Evolutionary conservation across 345 rosid species (phyloP), one percentile per base, ranked within the genome.

Genomic region (Gossypium longicalyx): DNA sequence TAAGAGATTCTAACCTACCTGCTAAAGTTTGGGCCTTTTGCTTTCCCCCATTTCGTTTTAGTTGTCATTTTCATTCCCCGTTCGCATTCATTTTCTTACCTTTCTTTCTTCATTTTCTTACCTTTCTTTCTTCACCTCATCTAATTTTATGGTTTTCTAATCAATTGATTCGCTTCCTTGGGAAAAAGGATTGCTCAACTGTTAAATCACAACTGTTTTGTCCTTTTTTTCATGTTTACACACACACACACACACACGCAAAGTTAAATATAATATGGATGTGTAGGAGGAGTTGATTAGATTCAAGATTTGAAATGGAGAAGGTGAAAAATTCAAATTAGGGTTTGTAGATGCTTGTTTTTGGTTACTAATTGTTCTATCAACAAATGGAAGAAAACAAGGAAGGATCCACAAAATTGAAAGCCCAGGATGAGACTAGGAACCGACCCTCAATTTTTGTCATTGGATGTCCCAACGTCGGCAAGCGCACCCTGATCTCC

Each of bases 401-500:
- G 79, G 79, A 79, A 25, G 16, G 57, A 9, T 25, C 23, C 47
- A 29, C 68, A 4, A 47, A 47, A 64, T 65, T 66, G 61, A 43
- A 77, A 19, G 73, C 73, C 65, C 61, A 49, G 45, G 59, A 52
- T 29, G 52, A 87, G 5, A 75, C 69, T 47, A 84, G 83, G 70
- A 74, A 38, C 54, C 81, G 86, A 23, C 98, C 98, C 22, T 93
- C 87, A 20, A 81, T 95, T 77, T 80, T 90, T 17, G 43, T 93
- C 59, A 73, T 90, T 70, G 99, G 99, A 71, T 86, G 96, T 57
- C 80, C 92, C 60, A 82, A 82, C 74, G 98, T 88, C 44, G 97
- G 98, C 83, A 95, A 95, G 80, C 91, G 94, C 77, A 89, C 93
- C n/a, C 89, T 95, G 61, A 82, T 95, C 76, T 88, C 90, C 43